phyloP scores from a whole-genome alignment of 306 rosid genomes.

The Gynostemma pentaphyllum region DNA sequence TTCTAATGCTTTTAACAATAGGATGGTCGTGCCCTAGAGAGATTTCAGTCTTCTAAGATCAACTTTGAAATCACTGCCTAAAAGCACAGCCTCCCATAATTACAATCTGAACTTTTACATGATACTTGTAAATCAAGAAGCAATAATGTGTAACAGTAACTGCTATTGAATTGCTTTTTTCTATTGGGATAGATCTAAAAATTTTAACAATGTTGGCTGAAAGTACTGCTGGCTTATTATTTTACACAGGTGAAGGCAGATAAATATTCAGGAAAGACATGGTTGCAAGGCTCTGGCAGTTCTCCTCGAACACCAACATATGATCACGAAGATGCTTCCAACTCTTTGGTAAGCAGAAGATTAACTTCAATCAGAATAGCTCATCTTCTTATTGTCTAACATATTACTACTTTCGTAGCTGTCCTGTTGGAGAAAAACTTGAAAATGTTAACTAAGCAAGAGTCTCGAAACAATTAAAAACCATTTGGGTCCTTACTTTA shows the following conservation, averaged over 20 bases:
- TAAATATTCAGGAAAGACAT: conserved; percentile 42
- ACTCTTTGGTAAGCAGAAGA: conserved; percentile 56
- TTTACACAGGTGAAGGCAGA: conserved; percentile 80
- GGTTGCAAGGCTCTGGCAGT: conserved; percentile 31
- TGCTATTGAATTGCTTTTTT: neutral
- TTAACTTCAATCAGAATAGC: neutral
- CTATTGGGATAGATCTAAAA: neutral
- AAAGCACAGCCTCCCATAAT: neutral
- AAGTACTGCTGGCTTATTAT: conserved; percentile 1
- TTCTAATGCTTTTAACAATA: neutral
- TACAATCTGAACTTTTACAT: neutral
- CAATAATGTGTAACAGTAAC: neutral
- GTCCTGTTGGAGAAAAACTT: neutral
- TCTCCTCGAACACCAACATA: conserved; percentile 64
- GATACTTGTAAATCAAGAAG: no score
- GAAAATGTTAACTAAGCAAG: neutral
- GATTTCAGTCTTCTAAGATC: neutral
- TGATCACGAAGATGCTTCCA: conserved; percentile 35
- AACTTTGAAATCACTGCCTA: neutral
- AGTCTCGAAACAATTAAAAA: neutral
- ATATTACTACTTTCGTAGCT: neutral
- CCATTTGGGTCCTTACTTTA: neutral
- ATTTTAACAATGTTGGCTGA: neutral
- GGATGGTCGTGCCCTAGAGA: neutral
- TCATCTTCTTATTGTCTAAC: no score